Evolutionary conservation across 768 basidiomycete genomes (phyloP).

Genomic region (Boletellus emodensis): DNA sequence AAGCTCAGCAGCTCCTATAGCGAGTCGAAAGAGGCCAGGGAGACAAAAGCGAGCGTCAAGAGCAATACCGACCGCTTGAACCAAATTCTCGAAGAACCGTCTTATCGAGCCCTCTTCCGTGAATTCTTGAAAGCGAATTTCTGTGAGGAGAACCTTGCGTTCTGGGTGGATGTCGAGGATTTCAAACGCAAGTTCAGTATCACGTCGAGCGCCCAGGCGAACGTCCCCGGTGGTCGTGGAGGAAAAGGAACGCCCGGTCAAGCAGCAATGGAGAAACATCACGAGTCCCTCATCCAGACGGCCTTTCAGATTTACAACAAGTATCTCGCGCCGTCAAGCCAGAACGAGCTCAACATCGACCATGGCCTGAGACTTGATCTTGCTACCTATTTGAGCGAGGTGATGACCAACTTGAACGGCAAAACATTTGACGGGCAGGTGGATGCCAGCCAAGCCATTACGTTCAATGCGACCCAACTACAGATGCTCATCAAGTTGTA

Average conservation of each 20-base stretch:
- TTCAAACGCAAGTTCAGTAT: slow-evolving; percentile 96
- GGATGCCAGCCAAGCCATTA: slow-evolving; percentile 73
- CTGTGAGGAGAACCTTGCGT: slow-evolving; percentile 96
- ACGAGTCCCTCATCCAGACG: slow-evolving; percentile 90
- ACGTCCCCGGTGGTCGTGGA: slow-evolving; percentile 36
- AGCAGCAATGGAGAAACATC: slow-evolving; percentile 94
- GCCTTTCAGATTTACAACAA: slow-evolving; percentile 93
- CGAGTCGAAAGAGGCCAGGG: slow-evolving; percentile 46
- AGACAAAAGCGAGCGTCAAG: slow-evolving; percentile 59
- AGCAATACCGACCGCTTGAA: slow-evolving; percentile 88
- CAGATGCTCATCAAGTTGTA: slow-evolving; percentile 92
- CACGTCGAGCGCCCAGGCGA: slow-evolving; percentile 84
- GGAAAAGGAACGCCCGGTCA: slow-evolving; percentile 63
- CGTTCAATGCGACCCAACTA: slow-evolving; percentile 93
- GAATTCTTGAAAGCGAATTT: slow-evolving; percentile 93
- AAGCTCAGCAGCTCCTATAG: slow-evolving; percentile 53
- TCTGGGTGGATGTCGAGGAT: slow-evolving; percentile 96
- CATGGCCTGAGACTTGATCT: slow-evolving; percentile 94
- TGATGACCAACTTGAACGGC: slow-evolving; percentile 72
- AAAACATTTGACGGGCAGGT: slow-evolving; percentile 76
- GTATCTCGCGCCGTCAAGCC: slow-evolving; percentile 93
- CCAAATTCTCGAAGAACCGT: slow-evolving; percentile 91
- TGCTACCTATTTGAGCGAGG: slow-evolving; percentile 88
- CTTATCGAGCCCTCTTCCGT: slow-evolving; percentile 83
- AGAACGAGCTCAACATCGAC: slow-evolving; percentile 97